Evolutionary conservation across 2,329 filamentous ascomycete species (phyloP).

Genomic region (Colletotrichum sp.): DNA sequence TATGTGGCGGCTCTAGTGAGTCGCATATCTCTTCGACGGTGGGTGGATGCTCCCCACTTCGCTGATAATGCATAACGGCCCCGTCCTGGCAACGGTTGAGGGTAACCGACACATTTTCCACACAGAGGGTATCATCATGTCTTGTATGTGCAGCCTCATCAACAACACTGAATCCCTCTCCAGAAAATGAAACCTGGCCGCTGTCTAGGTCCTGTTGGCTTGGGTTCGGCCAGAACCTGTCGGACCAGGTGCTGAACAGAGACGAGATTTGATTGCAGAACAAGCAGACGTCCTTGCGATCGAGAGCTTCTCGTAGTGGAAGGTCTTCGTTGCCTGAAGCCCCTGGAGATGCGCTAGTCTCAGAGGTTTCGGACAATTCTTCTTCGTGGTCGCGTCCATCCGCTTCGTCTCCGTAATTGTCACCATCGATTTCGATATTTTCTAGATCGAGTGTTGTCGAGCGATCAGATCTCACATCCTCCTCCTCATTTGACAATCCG

Average conservation of each 20-base stretch:
- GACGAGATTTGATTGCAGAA: not conserved
- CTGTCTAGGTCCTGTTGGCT: not conserved
- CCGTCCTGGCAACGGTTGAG: not conserved
- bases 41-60: not conserved
- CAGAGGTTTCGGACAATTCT: not conserved
- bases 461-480: too few relatives aligned
- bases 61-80: not conserved
- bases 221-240: not conserved
- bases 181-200: not conserved
- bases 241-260: not conserved
- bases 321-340: not conserved
- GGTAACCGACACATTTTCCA: not conserved
- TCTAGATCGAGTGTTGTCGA: not conserved
- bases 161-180: rapidly evolving
- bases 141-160: not conserved
- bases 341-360: not conserved
- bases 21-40: not conserved
- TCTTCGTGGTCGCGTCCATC: rapidly evolving
- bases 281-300: not conserved
- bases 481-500: not conserved
- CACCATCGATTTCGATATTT: not conserved
- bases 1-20: not conserved
- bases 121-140: not conserved
- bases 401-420: not conserved
- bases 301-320: not conserved